A percentile compares a stretch with the other conserved stretches of the same genome.
Evolutionary conservation across 1,139 yeast genomes (phyloP).

Genomic region (Nematodospora anomalae): DNA sequence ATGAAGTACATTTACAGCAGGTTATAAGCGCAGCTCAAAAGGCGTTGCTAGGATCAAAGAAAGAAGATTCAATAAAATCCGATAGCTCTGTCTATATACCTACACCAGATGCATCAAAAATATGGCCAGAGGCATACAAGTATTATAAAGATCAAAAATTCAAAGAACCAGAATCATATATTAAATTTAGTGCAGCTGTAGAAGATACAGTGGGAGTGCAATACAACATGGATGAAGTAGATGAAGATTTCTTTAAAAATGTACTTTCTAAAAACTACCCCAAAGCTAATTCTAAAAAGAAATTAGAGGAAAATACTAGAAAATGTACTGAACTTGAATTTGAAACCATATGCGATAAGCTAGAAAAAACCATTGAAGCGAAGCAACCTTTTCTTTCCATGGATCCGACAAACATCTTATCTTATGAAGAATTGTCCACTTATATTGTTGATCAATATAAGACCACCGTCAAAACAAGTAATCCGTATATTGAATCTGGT

Average conservation of each 20-base stretch:
- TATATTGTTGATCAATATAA: conserved; percentile 41
- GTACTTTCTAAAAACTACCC: conserved; percentile 39
- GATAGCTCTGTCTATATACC: conserved; percentile 70
- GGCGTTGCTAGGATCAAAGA: conserved; percentile 46
- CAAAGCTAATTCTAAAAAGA: conserved; percentile 19
- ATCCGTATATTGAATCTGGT: conserved; percentile 27
- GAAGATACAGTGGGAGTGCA: conserved; percentile 89
- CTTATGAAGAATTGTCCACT: conserved; percentile 66
- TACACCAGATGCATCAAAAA: conserved; percentile 89
- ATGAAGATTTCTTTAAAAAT: conserved; percentile 61
- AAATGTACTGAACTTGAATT: conserved; percentile 77
- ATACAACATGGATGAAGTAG: conserved; percentile 89
- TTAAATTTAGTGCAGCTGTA: conserved; percentile 89
- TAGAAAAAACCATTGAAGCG: conserved; percentile 72
- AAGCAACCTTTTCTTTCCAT: conserved; percentile 86
- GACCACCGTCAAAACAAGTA: conserved; percentile 26
- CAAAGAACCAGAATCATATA: conserved; percentile 73
- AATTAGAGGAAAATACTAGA: conserved; percentile 19
- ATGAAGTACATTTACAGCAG: conserved; percentile 92
- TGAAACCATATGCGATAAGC: conserved; percentile 71
- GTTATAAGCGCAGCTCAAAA: conserved; percentile 78
- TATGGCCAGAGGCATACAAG: conserved; percentile 75
- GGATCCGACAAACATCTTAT: conserved; percentile 76
- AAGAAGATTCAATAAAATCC: conserved; percentile 5
- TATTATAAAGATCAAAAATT: conserved; percentile 67